phyloP scores from a whole-genome alignment of 352 stramenopile species.

The Phytophthora pini region DNA sequence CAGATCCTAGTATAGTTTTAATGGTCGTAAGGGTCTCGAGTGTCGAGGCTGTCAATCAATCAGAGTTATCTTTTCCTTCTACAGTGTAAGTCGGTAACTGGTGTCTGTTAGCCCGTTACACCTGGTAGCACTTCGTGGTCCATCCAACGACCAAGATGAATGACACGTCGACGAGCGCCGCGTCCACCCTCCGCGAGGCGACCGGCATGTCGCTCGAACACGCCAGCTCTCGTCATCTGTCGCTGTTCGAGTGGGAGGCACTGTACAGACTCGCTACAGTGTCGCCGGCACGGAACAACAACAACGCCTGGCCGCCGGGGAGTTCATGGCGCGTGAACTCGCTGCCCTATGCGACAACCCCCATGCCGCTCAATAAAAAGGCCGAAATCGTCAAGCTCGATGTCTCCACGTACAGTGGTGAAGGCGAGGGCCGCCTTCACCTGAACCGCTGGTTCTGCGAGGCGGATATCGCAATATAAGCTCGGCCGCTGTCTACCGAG shows the following conservation, averaged over 20 bases:
- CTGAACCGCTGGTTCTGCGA: conserved; percentile 32
- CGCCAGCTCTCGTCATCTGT: too few species aligned
- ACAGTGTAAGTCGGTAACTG: too few species aligned
- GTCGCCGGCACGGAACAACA: conserved; percentile 3
- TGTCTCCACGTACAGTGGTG: conserved; percentile 33
- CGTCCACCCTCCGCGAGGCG: too few species aligned
- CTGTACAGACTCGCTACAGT: conserved; percentile 3
- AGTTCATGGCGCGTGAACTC: conserved; percentile 11
- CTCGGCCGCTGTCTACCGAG: conserved; percentile 19
- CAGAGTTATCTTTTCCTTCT: too few species aligned
- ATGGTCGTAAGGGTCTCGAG: too few species aligned
- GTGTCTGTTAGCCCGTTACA: too few species aligned
- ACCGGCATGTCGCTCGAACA: too few species aligned
- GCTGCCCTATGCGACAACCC: not conserved
- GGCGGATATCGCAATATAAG: conserved; percentile 30
- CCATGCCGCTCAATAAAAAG: conserved; percentile 16
- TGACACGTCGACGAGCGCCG: too few species aligned
- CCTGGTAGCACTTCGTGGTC: too few species aligned
- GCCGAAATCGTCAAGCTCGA: conserved; percentile 35
- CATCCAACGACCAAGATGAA: too few species aligned
- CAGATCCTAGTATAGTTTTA: too few species aligned
- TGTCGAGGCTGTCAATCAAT: too few species aligned
- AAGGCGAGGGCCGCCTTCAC: conserved; percentile 17
- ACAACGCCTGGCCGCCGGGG: conserved; percentile 1
- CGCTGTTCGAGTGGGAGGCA: not conserved